Evolutionary conservation across 2,329 filamentous ascomycete genomes (phyloP), one percentile per base, ranked within the genome.

Genomic region (Hypoxylon sp.): DNA sequence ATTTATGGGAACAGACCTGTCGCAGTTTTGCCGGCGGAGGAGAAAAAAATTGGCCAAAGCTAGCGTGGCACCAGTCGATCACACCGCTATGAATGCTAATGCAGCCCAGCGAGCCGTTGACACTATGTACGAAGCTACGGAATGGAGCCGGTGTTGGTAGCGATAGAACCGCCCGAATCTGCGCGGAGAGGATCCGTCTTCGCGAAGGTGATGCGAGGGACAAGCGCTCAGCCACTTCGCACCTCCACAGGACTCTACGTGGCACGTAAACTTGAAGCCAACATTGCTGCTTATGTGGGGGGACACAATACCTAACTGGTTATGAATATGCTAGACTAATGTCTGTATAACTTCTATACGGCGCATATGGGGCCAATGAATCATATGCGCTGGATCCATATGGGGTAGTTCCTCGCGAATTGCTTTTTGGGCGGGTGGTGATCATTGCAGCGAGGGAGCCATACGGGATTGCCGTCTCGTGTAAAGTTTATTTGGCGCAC

Each of bases 31-130:
- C 11, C 42, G 63, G 42, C 54, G 60, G 58, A 67, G 66, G 24
- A 48, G 46, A 51, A 63, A 50, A 50, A 37, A 32, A 47, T 56
- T 56, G 39, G 35, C 42, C 27, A 32, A 29, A 57, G 21, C 27
- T 65, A 65, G 64, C 66, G 63, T 69, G 67, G 69, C 66, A 64
- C 67, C 69, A 67, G 57, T 57, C 24, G 59, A 69, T 39, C 42
- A 62, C 44, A 42, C 51, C 50, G 64, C 39, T 60, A 62, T 27
- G 42, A 29, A 58, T 55, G 42, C 63, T 69, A 69, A 67, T 67
- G 66, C 66, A 65, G 59, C 55, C 48, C 52, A 62, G 48, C 17
- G 21, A 63, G 58, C 55, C 51, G 57, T 60, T 47, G 44, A 53
- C 24, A 42, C 56, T 19, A 57, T 17, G 21, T 15, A 57, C 46